Base-by-base conservation (phyloP, 495 filamentous ascomycete genomes). In the Polyplosphaeria fusca region DNA sequence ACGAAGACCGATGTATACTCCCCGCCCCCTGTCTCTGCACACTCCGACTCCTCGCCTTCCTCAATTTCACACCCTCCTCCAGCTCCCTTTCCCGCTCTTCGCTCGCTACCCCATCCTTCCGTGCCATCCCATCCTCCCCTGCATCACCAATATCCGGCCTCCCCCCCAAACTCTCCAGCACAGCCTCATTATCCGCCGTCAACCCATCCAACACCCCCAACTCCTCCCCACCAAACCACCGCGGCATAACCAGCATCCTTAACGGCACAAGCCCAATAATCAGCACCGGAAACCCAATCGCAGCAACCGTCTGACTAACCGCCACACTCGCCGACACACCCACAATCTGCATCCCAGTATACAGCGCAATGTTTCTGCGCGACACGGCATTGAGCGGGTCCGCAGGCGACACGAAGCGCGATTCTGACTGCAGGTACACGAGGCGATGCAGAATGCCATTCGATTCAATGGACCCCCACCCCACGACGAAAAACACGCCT, bases 401-500 rank as follows among this genome's bases (percentile, higher is more conserved):
- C 0, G 74, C 74, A 0, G 72, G 71, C 2, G 81, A 74, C 0
- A 86, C 87, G 32, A 94, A 77, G 0, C 70, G 60, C 18, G 64
- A 71, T 67, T 96, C 91, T 52, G 82, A 77, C 5, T 78, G 71
- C 3, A 93, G 77, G 71, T 86, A 94, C n/a, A 91, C 68, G 2
- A 92, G 62, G 63, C 94, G 95, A 42, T 79, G 72, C 0, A 86
- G 89, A 55, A 95, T 90, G 9, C 87, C 87, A 67, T 92, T 94
- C 12, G 74, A 82, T 62, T 83, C 76, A 24, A 93, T 79, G n/a
- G 87, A 64, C 16, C 65, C 60, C 60, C 55, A 65, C 39, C 22
- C 91, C 83, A 95, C 91, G 61, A 94, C 83, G 71, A 95, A 95
- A 77, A 96, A 95, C n/a, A 96, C 78, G 3, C 91, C 91, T 0